These are phyloP conservation scores for Colletotrichum sp. DNA, from an alignment of 2,329 filamentous ascomycete species.

Conservation along the genomic window DNA sequence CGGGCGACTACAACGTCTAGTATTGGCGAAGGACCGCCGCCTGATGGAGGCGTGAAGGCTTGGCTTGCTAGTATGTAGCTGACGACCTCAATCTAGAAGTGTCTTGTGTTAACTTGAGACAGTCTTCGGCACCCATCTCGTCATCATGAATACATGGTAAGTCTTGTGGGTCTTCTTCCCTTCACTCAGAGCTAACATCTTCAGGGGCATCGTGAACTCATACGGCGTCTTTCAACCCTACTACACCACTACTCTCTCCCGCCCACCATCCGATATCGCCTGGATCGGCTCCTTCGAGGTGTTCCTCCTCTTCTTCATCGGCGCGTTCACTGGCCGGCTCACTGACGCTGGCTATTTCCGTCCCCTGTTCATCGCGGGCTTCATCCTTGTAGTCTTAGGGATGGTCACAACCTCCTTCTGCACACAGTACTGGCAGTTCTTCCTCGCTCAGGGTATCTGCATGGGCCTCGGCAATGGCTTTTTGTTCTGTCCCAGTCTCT, in stretches of 20 bases:
- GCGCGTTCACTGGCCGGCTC: slow-evolving; percentile 56
- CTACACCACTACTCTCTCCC: slow-evolving; percentile 46
- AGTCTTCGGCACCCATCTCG: slow-evolving; percentile 47
- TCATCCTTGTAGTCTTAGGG: slow-evolving; percentile 47
- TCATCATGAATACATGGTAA: slow-evolving; percentile 56
- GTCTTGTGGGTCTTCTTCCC: not conserved
- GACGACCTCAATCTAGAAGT: not conserved
- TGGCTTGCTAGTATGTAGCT: slow-evolving; percentile 49
- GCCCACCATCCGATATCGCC: slow-evolving; percentile 49
- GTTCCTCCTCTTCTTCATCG: slow-evolving; percentile 61
- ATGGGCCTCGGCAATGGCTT: slow-evolving; percentile 64
- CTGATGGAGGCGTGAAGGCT: slow-evolving; percentile 53
- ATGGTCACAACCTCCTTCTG: slow-evolving; percentile 51
- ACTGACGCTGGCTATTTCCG: slow-evolving; percentile 61
- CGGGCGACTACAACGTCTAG: slow-evolving; percentile 44
- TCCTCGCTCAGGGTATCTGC: slow-evolving; percentile 60
- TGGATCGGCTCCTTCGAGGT: slow-evolving; percentile 62
- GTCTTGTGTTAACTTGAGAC: not conserved
- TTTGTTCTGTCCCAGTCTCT: slow-evolving; percentile 68
- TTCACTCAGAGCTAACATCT: not conserved
- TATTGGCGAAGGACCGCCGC: slow-evolving; percentile 50
- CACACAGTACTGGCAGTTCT: slow-evolving; percentile 58
- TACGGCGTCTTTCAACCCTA: slow-evolving; percentile 63
- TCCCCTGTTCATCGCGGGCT: slow-evolving; percentile 44
- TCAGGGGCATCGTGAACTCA: slow-evolving; percentile 57